Percentiles rank a stretch among this genome's conserved stretches.
Conservation (phyloP, 805 yeast species). For the Ogataea nitratoaversa region DNA sequence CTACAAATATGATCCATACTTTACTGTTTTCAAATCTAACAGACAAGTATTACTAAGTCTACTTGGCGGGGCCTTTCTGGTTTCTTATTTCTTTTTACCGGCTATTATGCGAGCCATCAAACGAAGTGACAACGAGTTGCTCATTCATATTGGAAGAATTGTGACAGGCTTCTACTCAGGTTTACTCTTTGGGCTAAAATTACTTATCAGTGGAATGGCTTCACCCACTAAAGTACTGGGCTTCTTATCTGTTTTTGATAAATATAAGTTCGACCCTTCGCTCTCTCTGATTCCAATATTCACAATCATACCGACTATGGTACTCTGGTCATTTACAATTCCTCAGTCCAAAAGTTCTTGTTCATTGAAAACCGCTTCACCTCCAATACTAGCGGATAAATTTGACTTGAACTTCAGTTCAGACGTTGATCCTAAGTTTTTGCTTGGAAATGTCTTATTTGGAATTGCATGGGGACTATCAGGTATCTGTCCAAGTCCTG, state of each 20-base stretch:
- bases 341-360: slow-evolving; percentile 13
- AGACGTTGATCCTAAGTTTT: slow-evolving; percentile 26
- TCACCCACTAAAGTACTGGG: slow-evolving; percentile 41
- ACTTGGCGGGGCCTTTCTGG: slow-evolving; percentile 4
- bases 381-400: slow-evolving; percentile 16
- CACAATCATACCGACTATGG: slow-evolving; percentile 41
- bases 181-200: slow-evolving; percentile 41
- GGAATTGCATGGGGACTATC: slow-evolving; percentile 52
- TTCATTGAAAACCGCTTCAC: slow-evolving; percentile 2
- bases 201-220: slow-evolving; percentile 45
- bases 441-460: slow-evolving; percentile 41
- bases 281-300: slow-evolving; percentile 39
- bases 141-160: slow-evolving; percentile 5
- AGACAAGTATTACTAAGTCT: slow-evolving; percentile 10
- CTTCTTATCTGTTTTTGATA: slow-evolving; percentile 36
- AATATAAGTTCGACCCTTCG: slow-evolving; percentile 44
- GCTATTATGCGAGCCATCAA: slow-evolving; percentile 6
- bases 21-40: slow-evolving; percentile 13
- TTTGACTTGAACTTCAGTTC: slow-evolving; percentile 26
- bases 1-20: slow-evolving; percentile 17
- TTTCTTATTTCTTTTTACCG: slow-evolving; percentile 29
- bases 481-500: slow-evolving; percentile 56
- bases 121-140: not conserved
- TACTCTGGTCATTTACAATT: slow-evolving; percentile 30
- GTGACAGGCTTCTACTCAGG: slow-evolving; percentile 26